Percentiles rank a stretch among this genome's conserved stretches.
phyloP scores from a whole-genome alignment of 2,329 filamentous ascomycete genomes.

The Aspergillus amoenus region DNA sequence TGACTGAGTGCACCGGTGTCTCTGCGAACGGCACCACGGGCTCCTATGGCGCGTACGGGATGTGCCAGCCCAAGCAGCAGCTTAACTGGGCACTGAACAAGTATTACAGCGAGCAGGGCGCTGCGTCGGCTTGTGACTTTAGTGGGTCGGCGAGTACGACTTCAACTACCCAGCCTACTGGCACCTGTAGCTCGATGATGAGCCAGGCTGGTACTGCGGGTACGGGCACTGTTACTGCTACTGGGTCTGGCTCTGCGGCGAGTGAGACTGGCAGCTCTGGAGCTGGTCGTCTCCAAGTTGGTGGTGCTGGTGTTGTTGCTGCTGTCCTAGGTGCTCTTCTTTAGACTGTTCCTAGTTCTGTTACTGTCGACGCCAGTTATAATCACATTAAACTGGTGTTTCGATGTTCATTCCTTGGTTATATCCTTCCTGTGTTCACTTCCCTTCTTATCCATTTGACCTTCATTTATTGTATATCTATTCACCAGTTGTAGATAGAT shows the following conservation, averaged over 20 bases:
- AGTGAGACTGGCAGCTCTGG: neutral
- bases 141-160: slow-evolving; percentile 41
- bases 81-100: slow-evolving; percentile 46
- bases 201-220: slow-evolving; percentile 41
- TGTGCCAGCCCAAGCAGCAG: slow-evolving; percentile 44
- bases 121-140: slow-evolving; percentile 44
- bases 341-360: too few species aligned
- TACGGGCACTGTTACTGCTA: slow-evolving; percentile 38
- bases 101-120: slow-evolving; percentile 44
- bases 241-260: neutral
- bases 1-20: slow-evolving; percentile 42
- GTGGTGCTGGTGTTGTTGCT: neutral
- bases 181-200: slow-evolving; percentile 39
- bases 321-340: neutral
- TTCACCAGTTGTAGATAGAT: too few species aligned
- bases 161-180: slow-evolving; percentile 33
- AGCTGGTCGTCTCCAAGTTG: neutral
- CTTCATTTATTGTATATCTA: too few species aligned
- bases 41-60: slow-evolving; percentile 47
- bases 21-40: slow-evolving; percentile 40
- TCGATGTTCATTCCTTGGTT: too few species aligned
- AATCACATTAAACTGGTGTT: too few species aligned
- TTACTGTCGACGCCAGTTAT: too few species aligned
- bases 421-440: too few species aligned
- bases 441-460: too few species aligned